These are phyloP conservation scores for Eucalyptus caleyi DNA, from an alignment of 345 rosid species.

Conservation along the genomic window DNA sequence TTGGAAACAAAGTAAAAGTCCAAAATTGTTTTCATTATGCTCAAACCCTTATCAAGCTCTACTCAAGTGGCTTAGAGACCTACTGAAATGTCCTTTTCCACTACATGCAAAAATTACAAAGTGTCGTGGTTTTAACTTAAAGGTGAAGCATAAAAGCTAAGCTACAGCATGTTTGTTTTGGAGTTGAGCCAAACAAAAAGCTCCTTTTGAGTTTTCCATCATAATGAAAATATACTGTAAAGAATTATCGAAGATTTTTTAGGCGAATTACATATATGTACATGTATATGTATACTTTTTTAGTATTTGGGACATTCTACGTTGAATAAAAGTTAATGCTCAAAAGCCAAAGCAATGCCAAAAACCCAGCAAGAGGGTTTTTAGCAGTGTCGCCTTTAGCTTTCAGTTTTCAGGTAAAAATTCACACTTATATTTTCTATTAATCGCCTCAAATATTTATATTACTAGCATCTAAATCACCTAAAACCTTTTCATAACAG, in stretches of 20 bases:
- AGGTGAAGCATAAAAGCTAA: background rate
- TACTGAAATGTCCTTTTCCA: background rate
- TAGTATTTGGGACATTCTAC: background rate
- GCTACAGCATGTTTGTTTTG: background rate
- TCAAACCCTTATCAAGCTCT: background rate
- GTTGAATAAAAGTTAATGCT: background rate
- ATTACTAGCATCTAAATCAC: background rate
- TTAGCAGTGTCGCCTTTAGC: background rate
- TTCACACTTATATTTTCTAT: background rate
- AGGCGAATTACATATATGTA: background rate
- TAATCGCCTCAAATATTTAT: background rate
- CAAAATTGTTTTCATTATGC: background rate
- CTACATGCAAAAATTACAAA: background rate
- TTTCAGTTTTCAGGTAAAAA: background rate
- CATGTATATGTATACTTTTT: background rate
- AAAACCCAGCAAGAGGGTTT: background rate
- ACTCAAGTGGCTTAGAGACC: background rate
- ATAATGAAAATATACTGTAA: background rate
- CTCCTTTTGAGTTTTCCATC: background rate
- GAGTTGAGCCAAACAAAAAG: background rate
- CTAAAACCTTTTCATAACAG: background rate
- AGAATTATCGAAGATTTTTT: background rate
- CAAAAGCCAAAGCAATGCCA: background rate
- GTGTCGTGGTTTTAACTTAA: background rate
- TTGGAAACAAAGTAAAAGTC: background rate